Percentiles rank a stretch among this genome's conserved stretches.
Conservation (phyloP, 495 filamentous ascomycete species). For the Apiosordaria backusii region DNA sequence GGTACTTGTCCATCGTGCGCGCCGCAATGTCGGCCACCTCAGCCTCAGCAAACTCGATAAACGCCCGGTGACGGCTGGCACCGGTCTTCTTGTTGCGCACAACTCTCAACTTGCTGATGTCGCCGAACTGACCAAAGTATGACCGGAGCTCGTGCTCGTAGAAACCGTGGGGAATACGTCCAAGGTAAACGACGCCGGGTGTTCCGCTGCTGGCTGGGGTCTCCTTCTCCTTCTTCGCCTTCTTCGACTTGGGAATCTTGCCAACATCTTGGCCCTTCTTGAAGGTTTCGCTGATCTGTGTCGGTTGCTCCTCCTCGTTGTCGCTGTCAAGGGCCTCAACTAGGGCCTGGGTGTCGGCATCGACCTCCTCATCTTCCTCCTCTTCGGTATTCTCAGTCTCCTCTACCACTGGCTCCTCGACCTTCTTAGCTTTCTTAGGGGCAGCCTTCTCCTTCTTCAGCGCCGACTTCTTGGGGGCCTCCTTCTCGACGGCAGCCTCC, state of each 20-base stretch:
- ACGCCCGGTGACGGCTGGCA: slow-evolving; percentile 84
- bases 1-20: slow-evolving; percentile 95
- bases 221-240: slow-evolving; percentile 34
- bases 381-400: slow-evolving; percentile 32
- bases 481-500: slow-evolving; percentile 26
- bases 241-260: slow-evolving; percentile 56
- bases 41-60: slow-evolving; percentile 77
- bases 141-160: slow-evolving; percentile 91
- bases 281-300: slow-evolving; percentile 46
- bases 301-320: slow-evolving; percentile 49
- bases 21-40: slow-evolving; percentile 85
- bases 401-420: slow-evolving; percentile 16
- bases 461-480: slow-evolving; percentile 16
- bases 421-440: slow-evolving; percentile 31
- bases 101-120: slow-evolving; percentile 74
- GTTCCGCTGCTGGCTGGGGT: slow-evolving; percentile 39
- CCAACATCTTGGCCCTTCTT: slow-evolving; percentile 59
- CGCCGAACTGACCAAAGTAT: slow-evolving; percentile 95
- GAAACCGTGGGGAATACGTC: slow-evolving; percentile 89
- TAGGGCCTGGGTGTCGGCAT: slow-evolving; percentile 53
- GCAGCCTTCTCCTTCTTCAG: slow-evolving; percentile 30
- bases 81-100: slow-evolving; percentile 90
- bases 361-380: slow-evolving; percentile 40
- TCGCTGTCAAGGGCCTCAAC: slow-evolving; percentile 77
- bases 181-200: slow-evolving; percentile 82